These are phyloP conservation scores for Euptelea pleiosperma DNA, from an alignment of 164 flowering plant species.

Conservation along the genomic window DNA sequence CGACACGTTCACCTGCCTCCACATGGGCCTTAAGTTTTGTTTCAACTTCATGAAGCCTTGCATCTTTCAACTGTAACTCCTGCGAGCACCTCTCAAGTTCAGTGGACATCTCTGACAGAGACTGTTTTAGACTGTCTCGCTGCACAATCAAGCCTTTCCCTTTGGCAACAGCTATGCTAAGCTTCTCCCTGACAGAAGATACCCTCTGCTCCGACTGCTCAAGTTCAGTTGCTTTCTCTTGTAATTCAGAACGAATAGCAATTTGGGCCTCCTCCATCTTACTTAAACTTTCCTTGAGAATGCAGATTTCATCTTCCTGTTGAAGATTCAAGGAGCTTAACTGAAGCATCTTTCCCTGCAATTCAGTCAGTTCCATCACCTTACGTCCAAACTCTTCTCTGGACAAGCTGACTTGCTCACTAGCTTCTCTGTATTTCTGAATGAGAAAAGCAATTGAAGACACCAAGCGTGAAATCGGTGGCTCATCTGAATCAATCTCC, in stretches of 20 bases:
- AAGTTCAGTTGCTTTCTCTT: conserved; percentile 59
- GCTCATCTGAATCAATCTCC: conserved; percentile 22
- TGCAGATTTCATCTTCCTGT: conserved; percentile 48
- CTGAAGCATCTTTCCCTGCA: conserved; percentile 45
- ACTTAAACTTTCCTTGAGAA: conserved; percentile 51
- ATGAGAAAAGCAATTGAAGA: conserved; percentile 47
- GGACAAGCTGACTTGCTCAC: conserved; percentile 29
- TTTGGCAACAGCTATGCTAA: conserved; percentile 91
- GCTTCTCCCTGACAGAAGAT: conserved; percentile 86
- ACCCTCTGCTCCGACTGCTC: conserved; percentile 90
- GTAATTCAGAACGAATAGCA: conserved; percentile 42
- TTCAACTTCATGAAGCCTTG: conserved; percentile 60
- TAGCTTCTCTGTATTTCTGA: conserved; percentile 48
- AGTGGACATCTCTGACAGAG: conserved; percentile 65
- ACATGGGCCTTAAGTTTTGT: conserved; percentile 61
- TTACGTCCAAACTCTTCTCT: conserved; percentile 39
- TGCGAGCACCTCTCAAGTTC: conserved; percentile 72
- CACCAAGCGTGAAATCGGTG: conserved; percentile 41
- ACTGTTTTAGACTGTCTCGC: conserved; percentile 81
- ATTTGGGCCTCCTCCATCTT: conserved; percentile 43
- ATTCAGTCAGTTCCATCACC: conserved; percentile 35
- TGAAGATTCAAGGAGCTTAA: conserved; percentile 36
- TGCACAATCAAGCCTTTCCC: conserved; percentile 92
- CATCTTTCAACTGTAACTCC: conserved; percentile 69
- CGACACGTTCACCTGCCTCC: conserved; percentile 97